A percentile compares a stretch with the other conserved stretches of the same genome.
phyloP scores from a whole-genome alignment of 768 basidiomycete genomes.

The Hygrocybe punicea region DNA sequence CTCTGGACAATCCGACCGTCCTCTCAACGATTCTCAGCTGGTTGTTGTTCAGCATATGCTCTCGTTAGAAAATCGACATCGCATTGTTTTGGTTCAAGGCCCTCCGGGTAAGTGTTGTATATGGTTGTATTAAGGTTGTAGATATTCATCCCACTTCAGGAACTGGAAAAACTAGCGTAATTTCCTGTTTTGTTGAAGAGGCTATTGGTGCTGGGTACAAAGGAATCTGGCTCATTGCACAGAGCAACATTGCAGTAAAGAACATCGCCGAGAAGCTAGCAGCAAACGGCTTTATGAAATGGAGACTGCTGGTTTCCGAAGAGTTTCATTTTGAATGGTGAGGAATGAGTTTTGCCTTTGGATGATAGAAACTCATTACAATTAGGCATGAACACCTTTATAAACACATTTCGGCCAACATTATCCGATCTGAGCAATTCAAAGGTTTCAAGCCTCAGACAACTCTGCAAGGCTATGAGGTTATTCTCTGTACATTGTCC shows the following conservation, averaged over 20 bases:
- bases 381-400: constrained; percentile 82
- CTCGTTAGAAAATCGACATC: constrained; percentile 32
- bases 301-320: constrained; percentile 67
- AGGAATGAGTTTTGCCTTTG: constrained; percentile 12
- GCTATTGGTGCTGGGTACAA: constrained; percentile 37
- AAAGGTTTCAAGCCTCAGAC: constrained; percentile 1
- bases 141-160: constrained; percentile 49
- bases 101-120: neutral
- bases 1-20: constrained; percentile 11
- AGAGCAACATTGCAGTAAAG: constrained; percentile 85
- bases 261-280: constrained; percentile 81
- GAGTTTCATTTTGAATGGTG: constrained; percentile 68
- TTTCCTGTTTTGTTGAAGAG: constrained; percentile 56
- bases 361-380: constrained; percentile 4
- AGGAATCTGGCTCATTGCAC: constrained; percentile 78
- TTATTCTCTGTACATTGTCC: constrained; percentile 72
- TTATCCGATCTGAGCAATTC: constrained; percentile 51
- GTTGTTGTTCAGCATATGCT: constrained; percentile 49
- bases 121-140: neutral
- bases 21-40: constrained; percentile 48
- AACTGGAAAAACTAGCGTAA: constrained; percentile 72
- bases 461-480: constrained; percentile 41
- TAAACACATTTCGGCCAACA: constrained; percentile 40
- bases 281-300: constrained; percentile 50
- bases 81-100: constrained; percentile 47